Base-by-base conservation (phyloP, 2,329 filamentous ascomycete species). In the Penicillium sp. region DNA sequence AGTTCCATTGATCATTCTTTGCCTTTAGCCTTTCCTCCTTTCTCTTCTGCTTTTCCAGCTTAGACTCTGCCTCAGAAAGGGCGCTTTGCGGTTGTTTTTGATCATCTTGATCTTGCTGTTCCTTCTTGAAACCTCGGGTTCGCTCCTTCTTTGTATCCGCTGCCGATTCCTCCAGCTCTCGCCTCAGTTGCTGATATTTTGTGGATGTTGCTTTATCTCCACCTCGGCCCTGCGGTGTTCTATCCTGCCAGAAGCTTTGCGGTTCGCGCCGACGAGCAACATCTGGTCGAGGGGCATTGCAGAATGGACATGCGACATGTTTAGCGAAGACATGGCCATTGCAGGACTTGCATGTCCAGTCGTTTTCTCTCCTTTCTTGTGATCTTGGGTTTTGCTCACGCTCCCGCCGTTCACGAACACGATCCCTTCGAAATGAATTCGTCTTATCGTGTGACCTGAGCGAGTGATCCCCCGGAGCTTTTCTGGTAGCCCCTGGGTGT, bases 1-100 rank as follows among this genome's bases (percentile, higher is more conserved):
- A 71, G 14, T 65, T 48, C 67, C 67, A 69, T 13, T 60, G 57
- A 26, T 67, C 61, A 37, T 54, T 48, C 28, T 54, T 49, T 9
- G 48, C 47, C 14, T 60, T 51, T 19, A 18, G 14, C n/a, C 31
- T 45, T 14, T 36, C 37, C 14, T 44, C 37, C 26, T 29, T 29
- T 16, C 7, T 55, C 55, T 48, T 47, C 21, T 48, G 24, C 16
- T 13, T 49, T 49, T 29, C 24, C 46, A 26, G 21, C 18, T 29
- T 49, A 7, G 24, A 18, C 21, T 49, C 33, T 18, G n/a, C 31
- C 37, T 31, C 28, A 43, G 43, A n/a, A 21, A 18, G 26, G n/a
- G 33, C 7, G n/a, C 13, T 39, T 19, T 14, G 16, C 16, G 19
- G 42, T 37, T 37, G 39, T 29, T 26, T 44, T 46, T 29, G 46